Evolutionary conservation across 495 filamentous ascomycete genomes (phyloP), one percentile per base, ranked within the genome.

Genomic region (Podospora conica): DNA sequence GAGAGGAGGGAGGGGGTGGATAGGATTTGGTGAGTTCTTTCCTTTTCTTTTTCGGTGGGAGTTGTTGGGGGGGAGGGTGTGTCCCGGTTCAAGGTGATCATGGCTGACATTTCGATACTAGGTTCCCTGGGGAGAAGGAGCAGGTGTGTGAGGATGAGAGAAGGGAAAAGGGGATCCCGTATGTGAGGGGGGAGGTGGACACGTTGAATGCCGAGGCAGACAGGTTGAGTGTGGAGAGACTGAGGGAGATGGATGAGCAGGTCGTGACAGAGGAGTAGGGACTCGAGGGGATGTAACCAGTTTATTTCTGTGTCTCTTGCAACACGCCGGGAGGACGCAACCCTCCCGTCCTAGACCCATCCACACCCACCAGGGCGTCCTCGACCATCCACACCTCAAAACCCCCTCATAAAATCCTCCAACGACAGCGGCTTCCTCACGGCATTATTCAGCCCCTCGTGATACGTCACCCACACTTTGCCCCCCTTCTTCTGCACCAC

Each of bases 391-490:
- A 48, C 15, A 5, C 1, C 60, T 64, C 60, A 86, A 57, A 93
- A 78, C 10, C 85, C 88, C 65, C 80, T 82, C 82, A 98, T 78
- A 68, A 98, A 81, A 75, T 98, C 95, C 66, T 87, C 86, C 77
- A 98, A 74, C 53, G 89, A 90, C 66, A 98, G 85, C 4, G 93
- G 92, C 75, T 97, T 98, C 74, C 91, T 85, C 55, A 98, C 95
- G 10, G 95, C 95, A 80, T 98, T 98, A 69, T 91, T 95, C 74
- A 91, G 89, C n/a, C 95, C 95, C 77, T 98, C 95, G 72, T 97
- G 89, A 74, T 90, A 98, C 66, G 88, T 96, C 23, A 97, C 88
- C 94, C 95, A 98, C 11, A 96, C 88, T 73, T 87, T 88, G 22
- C 77, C 79, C 56, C 85, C 85, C 55, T 77, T 71, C 25, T 66